Percentiles rank a stretch among this genome's conserved stretches.
Evolutionary conservation across 768 basidiomycete genomes (phyloP).

Genomic region (Leccinum incarnatum): DNA sequence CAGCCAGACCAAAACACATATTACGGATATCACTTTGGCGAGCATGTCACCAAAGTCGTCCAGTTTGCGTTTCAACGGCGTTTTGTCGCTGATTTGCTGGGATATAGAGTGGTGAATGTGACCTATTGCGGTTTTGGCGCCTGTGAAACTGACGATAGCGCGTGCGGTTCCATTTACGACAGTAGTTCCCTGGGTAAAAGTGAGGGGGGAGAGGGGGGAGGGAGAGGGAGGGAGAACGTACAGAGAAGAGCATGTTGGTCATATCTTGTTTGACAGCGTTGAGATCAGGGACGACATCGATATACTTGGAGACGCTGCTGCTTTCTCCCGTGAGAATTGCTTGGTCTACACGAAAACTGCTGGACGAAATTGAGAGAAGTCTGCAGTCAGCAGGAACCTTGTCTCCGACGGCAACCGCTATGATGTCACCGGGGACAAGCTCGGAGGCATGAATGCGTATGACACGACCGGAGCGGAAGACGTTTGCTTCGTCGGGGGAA

Average conservation of each 20-base stretch:
- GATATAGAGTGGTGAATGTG: conserved; percentile 97
- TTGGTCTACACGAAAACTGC: conserved; percentile 93
- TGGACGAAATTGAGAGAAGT: conserved; percentile 84
- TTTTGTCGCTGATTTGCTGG: conserved; percentile 91
- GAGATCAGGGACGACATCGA: conserved; percentile 62
- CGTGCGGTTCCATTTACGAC: conserved; percentile 90
- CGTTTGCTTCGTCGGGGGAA: conserved; percentile 95
- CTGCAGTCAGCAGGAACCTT: conserved; percentile 95
- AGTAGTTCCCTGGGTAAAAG: conserved; percentile 72
- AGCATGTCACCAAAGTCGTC: conserved; percentile 98
- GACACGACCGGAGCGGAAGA: conserved; percentile 68
- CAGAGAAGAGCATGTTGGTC: conserved; percentile 94
- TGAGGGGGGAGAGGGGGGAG: not conserved
- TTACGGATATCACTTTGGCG: conserved; percentile 96
- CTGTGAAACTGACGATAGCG: conserved; percentile 87
- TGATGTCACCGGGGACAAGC: conserved; percentile 93
- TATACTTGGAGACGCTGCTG: conserved; percentile 79
- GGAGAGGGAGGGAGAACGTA: conserved; percentile 29
- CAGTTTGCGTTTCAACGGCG: conserved; percentile 93
- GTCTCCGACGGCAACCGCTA: conserved; percentile 90
- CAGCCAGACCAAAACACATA: conserved; percentile 96
- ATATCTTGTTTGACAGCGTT: conserved; percentile 97
- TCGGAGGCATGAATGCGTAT: conserved; percentile 78
- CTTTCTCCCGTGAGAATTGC: conserved; percentile 90
- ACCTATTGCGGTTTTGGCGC: conserved; percentile 86